Evolutionary conservation across 2,329 filamentous ascomycete species (phyloP).

Genomic region (Sordariomycetes sp.): DNA sequence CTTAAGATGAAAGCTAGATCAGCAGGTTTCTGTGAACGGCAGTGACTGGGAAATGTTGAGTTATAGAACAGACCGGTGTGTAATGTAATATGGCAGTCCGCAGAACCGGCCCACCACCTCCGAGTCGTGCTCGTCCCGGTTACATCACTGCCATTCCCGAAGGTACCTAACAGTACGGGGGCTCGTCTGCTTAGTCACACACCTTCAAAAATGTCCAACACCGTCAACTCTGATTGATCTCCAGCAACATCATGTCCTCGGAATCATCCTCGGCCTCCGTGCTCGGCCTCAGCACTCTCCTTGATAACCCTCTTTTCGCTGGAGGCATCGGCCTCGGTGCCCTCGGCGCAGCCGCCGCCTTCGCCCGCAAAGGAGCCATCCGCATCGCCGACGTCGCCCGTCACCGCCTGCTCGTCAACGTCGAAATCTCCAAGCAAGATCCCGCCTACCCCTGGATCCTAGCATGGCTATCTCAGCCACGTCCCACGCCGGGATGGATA

Average conservation of each 20-base stretch:
- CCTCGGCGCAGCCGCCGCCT: constrained; percentile 70
- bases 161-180: too few relatives aligned
- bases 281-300: constrained; percentile 46
- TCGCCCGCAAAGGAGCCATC: constrained; percentile 70
- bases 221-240: too few relatives aligned
- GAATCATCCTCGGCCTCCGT: constrained; percentile 17
- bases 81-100: too few relatives aligned
- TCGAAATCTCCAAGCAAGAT: constrained; percentile 93
- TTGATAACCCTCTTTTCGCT: constrained; percentile 55
- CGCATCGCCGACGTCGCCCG: constrained; percentile 66
- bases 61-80: too few relatives aligned
- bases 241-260: constrained; percentile 4
- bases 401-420: constrained; percentile 81
- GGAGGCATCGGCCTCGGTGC: constrained; percentile 85
- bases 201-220: too few relatives aligned
- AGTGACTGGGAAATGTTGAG: too few relatives aligned
- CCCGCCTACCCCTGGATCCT: constrained; percentile 90
- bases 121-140: too few relatives aligned
- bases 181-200: too few relatives aligned
- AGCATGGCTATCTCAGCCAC: constrained; percentile 84
- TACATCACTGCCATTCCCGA: too few relatives aligned
- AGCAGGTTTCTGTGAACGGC: too few relatives aligned
- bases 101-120: too few relatives aligned
- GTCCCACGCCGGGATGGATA: constrained; percentile 52
- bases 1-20: too few relatives aligned